A percentile compares a stretch with the other conserved stretches of the same genome.
Conservation (phyloP, 2,329 filamentous ascomycete species). For the Fusarium nodosum region DNA sequence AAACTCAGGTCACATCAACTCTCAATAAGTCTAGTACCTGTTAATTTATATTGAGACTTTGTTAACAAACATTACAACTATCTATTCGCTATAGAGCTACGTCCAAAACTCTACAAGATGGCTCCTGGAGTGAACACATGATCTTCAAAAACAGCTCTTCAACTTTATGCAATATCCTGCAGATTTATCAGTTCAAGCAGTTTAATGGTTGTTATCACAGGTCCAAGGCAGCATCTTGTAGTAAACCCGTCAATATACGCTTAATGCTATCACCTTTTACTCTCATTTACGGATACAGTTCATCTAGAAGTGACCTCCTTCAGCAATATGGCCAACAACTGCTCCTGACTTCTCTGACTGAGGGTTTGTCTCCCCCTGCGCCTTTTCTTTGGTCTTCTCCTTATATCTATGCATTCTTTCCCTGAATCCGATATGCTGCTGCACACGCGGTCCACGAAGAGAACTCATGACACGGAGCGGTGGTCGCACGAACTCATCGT, state of each 20-base stretch:
- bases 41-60: not conserved
- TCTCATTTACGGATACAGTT: conserved; percentile 17
- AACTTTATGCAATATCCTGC: no score
- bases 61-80: not conserved
- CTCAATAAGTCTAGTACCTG: not conserved
- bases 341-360: conserved; percentile 10
- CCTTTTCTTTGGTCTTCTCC: conserved; percentile 46
- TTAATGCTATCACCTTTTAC: not conserved
- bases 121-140: not conserved
- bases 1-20: not conserved
- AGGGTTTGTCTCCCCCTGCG: conserved; percentile 12
- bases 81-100: not conserved
- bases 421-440: conserved; percentile 51
- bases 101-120: not conserved
- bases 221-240: not conserved
- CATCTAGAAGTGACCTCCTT: conserved; percentile 2
- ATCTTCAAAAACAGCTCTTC: not conserved
- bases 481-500: conserved; percentile 44
- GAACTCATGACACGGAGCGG: conserved; percentile 52
- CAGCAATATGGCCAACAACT: conserved; percentile 20
- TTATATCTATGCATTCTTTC: conserved; percentile 50
- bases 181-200: not conserved
- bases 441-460: conserved; percentile 50
- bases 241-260: not conserved
- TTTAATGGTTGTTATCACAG: not conserved